Conservation (phyloP, 2,329 filamentous ascomycete species). For the Colletotrichum sp. region DNA sequence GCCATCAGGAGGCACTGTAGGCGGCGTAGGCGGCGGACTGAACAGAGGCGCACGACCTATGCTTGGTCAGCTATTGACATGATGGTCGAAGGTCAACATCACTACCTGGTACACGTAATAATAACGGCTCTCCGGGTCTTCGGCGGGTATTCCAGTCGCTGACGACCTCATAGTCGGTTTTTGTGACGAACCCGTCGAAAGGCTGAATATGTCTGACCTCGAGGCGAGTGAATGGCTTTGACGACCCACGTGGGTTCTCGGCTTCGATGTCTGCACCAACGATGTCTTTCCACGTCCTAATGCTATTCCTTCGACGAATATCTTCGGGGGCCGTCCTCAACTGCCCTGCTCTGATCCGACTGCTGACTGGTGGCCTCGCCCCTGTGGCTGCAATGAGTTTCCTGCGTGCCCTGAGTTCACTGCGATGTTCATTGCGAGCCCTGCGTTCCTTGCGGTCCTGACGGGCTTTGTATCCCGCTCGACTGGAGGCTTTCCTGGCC, state of each 20-base stretch:
- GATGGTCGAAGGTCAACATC: not conserved
- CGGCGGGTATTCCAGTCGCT: not conserved
- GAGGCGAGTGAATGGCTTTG: not conserved
- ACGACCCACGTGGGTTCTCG: not conserved
- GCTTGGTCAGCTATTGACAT: not conserved
- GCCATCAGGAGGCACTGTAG: not conserved
- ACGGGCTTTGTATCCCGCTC: not conserved
- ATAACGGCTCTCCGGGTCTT: not conserved
- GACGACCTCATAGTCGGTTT: not conserved
- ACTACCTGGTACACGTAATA: not conserved
- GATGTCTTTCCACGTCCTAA: not conserved
- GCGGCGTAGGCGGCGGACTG: not conserved
- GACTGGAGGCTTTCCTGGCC: not conserved
- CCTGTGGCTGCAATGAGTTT: not conserved
- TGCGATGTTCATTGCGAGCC: not conserved
- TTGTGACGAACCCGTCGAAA: not conserved
- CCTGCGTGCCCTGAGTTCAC: not conserved
- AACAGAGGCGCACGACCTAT: not conserved
- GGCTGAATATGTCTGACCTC: not conserved
- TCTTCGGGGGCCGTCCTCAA: not conserved
- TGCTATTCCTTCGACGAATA: not conserved
- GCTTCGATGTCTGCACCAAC: not conserved
- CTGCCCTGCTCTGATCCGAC: not conserved
- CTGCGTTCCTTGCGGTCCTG: not conserved
- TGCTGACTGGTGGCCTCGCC: not conserved